These are phyloP conservation scores for Solanum habrochaites DNA, from an alignment of 257 asterid genomes.

Conservation along the genomic window DNA sequence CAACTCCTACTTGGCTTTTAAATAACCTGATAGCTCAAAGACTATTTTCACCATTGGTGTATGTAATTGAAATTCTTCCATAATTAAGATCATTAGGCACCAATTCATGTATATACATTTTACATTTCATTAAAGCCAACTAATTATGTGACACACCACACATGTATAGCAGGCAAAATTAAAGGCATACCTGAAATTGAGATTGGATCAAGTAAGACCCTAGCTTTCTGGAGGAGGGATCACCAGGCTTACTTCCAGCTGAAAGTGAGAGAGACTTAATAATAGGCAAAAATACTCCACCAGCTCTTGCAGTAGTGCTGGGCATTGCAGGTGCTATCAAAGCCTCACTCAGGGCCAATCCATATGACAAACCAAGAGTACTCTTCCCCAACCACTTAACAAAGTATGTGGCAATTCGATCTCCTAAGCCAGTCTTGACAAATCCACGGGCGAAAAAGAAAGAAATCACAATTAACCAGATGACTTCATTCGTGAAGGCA, in stretches of 20 bases:
- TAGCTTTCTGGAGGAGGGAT: conserved; percentile 66
- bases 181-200: conserved; percentile 68
- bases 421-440: conserved; percentile 90
- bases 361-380: conserved; percentile 85
- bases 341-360: conserved; percentile 82
- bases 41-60: not conserved
- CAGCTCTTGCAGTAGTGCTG: conserved; percentile 96
- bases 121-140: not conserved
- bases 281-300: conserved; percentile 88
- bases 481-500: conserved; percentile 89
- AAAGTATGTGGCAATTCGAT: conserved; percentile 77
- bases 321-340: conserved; percentile 98
- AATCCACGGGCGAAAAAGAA: conserved; percentile 91
- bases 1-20: not conserved
- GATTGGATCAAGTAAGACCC: conserved; percentile 81
- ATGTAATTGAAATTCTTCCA: not conserved
- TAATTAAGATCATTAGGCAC: not conserved
- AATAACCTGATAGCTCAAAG: not conserved
- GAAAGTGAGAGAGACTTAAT: conserved; percentile 75
- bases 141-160: not conserved
- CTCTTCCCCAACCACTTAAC: conserved; percentile 92
- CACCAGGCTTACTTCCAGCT: conserved; percentile 73
- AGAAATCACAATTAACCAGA: conserved; percentile 83
- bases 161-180: not conserved
- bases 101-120: not conserved